phyloP scores from a whole-genome alignment of 495 filamentous ascomycete species.

The Thermochaetoides thermophila region DNA sequence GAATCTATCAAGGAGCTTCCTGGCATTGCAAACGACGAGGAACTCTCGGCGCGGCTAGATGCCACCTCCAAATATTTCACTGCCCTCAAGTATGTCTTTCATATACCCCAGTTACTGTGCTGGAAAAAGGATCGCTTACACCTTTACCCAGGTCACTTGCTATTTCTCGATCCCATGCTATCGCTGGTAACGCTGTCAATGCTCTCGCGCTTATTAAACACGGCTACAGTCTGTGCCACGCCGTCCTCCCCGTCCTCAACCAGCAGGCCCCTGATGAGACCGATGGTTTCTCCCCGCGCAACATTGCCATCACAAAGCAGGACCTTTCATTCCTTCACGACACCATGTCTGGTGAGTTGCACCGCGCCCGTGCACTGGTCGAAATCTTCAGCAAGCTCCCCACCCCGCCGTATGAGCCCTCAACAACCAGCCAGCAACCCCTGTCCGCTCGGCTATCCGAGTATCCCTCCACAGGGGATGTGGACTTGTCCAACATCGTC shows the following conservation, averaged over 20 bases:
- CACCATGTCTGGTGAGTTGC: conserved; percentile 50
- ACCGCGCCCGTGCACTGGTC: conserved; percentile 67
- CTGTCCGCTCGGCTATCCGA: conserved; percentile 59
- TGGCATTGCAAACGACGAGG: conserved; percentile 75
- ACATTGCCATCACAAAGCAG: conserved; percentile 44
- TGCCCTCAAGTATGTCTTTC: conserved; percentile 54
- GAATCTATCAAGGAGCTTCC: conserved; percentile 81
- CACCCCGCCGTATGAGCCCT: no score
- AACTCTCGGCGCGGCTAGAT: conserved; percentile 59
- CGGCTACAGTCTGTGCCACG: conserved; percentile 41
- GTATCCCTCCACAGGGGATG: conserved; percentile 44
- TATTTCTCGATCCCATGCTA: conserved; percentile 68
- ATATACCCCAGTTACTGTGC: background rate
- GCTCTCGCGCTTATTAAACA: conserved; percentile 72
- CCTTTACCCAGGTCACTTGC: conserved; percentile 52
- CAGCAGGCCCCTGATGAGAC: conserved; percentile 9
- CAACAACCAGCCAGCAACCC: conserved; percentile 26
- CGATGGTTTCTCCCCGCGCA: conserved; percentile 18
- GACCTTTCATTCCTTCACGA: conserved; percentile 42
- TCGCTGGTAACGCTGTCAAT: conserved; percentile 57
- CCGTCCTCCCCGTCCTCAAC: conserved; percentile 25
- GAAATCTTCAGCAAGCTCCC: conserved; percentile 61
- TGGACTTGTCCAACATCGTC: conserved; percentile 68
- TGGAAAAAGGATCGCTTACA: conserved; percentile 5
- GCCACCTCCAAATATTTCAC: conserved; percentile 72